These are phyloP conservation scores for Aspergillus ibericus DNA, from an alignment of 2,329 filamentous ascomycete species.

Conservation along the genomic window DNA sequence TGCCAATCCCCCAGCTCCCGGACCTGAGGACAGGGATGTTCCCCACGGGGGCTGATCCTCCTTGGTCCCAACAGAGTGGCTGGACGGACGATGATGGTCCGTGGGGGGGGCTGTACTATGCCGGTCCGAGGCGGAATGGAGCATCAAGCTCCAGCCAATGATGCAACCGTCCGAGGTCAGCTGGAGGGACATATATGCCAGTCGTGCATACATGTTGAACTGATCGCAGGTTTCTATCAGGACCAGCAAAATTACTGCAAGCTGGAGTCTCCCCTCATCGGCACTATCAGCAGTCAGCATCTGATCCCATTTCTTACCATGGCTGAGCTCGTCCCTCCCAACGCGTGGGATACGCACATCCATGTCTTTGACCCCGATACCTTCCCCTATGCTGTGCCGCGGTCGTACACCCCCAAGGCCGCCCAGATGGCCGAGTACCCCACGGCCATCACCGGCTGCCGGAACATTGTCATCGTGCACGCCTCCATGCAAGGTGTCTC, in stretches of 20 bases:
- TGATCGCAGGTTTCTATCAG: not conserved
- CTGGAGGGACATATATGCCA: not conserved
- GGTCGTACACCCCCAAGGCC: not conserved
- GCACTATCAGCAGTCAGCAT: not conserved
- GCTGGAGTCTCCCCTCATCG: not conserved
- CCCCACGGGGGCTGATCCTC: not conserved
- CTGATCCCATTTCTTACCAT: not conserved
- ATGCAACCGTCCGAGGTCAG: not conserved
- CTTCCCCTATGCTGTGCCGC: not conserved
- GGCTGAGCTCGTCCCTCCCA: not conserved
- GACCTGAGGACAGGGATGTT: not conserved
- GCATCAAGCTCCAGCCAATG: not conserved
- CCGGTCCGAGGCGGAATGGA: not conserved
- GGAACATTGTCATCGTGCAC: not conserved
- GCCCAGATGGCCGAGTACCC: not conserved
- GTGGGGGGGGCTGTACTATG: not conserved
- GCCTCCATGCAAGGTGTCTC: not conserved
- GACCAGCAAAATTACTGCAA: not conserved
- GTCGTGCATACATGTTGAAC: not conserved
- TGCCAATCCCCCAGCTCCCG: not conserved
- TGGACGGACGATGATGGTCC: not conserved
- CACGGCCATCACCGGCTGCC: not conserved
- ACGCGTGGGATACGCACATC: not conserved
- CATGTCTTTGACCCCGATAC: not conserved
- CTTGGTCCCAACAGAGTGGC: not conserved